phyloP scores from a whole-genome alignment of 495 filamentous ascomycete species.

The Penicillium macrosclerotiorum region DNA sequence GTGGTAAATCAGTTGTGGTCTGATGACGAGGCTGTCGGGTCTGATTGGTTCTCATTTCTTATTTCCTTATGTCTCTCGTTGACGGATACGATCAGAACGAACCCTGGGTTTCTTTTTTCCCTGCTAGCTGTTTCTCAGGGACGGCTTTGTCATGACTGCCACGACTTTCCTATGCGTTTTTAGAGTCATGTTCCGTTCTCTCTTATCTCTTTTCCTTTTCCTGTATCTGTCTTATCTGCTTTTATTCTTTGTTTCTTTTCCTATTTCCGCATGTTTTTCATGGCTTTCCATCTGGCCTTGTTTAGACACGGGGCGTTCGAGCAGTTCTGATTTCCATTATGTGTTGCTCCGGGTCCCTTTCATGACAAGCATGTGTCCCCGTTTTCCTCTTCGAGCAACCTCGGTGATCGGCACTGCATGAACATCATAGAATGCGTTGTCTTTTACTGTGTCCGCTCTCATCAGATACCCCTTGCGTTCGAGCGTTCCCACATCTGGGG shows the following conservation, averaged over 20 bases:
- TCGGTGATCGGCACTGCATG: slow-evolving; percentile 54
- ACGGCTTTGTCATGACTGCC: slow-evolving; percentile 52
- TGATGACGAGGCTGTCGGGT: slow-evolving; percentile 46
- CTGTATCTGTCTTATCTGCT: slow-evolving; percentile 28
- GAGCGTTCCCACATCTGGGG: slow-evolving; percentile 35
- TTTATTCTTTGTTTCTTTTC: neutral
- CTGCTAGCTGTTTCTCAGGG: slow-evolving; percentile 42
- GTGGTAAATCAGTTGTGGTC: slow-evolving; percentile 76
- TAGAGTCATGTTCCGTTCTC: slow-evolving; percentile 21
- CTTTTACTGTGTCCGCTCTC: slow-evolving; percentile 55
- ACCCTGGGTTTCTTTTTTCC: slow-evolving; percentile 43
- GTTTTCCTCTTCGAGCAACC: slow-evolving; percentile 36
- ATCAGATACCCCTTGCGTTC: slow-evolving; percentile 60
- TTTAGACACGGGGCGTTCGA: slow-evolving; percentile 46
- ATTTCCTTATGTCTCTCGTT: slow-evolving; percentile 39
- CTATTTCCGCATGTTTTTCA: slow-evolving; percentile 19
- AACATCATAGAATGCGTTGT: slow-evolving; percentile 81
- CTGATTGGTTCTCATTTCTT: slow-evolving; percentile 43
- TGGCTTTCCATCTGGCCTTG: slow-evolving; percentile 35
- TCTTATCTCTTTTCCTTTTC: slow-evolving; percentile 26
- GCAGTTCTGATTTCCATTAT: slow-evolving; percentile 39
- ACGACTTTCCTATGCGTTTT: slow-evolving; percentile 40
- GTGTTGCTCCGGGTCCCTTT: slow-evolving; percentile 36
- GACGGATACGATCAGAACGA: slow-evolving; percentile 49
- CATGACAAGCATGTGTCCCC: no score